Conservation (phyloP, 345 rosid species). For the Eucalyptus regnans region DNA sequence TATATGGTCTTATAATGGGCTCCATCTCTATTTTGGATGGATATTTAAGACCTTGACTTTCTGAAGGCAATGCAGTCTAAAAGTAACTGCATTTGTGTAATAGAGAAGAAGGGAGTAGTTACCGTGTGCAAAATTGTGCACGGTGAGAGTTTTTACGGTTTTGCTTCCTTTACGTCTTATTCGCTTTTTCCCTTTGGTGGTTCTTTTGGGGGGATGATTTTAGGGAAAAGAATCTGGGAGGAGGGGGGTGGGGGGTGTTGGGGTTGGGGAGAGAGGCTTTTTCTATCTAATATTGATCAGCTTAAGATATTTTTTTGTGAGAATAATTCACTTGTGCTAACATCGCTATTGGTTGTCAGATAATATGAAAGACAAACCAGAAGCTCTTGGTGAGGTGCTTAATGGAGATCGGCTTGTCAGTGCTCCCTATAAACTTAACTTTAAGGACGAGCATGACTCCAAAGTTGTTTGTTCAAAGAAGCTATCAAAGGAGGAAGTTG, state of each 20-base stretch:
- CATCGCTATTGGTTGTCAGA: constrained; percentile 10
- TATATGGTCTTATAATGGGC: neutral
- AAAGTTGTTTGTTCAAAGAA: constrained; percentile 47
- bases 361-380: constrained; percentile 62
- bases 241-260: neutral
- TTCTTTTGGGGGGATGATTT: neutral
- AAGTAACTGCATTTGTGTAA: neutral
- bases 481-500: constrained; percentile 51
- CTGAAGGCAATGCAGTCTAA: neutral
- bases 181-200: neutral
- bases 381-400: constrained; percentile 86
- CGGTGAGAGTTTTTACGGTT: neutral
- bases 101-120: neutral
- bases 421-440: constrained; percentile 78
- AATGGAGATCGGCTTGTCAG: constrained; percentile 84
- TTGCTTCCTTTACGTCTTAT: neutral
- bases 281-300: neutral
- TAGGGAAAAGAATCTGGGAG: neutral
- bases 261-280: neutral
- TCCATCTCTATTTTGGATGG: neutral
- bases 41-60: neutral
- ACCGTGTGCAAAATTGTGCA: neutral
- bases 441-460: constrained; percentile 56
- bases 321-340: neutral
- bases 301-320: neutral